Conservation (phyloP, 2,329 filamentous ascomycete genomes). For the Nigrospora sphaerica region DNA sequence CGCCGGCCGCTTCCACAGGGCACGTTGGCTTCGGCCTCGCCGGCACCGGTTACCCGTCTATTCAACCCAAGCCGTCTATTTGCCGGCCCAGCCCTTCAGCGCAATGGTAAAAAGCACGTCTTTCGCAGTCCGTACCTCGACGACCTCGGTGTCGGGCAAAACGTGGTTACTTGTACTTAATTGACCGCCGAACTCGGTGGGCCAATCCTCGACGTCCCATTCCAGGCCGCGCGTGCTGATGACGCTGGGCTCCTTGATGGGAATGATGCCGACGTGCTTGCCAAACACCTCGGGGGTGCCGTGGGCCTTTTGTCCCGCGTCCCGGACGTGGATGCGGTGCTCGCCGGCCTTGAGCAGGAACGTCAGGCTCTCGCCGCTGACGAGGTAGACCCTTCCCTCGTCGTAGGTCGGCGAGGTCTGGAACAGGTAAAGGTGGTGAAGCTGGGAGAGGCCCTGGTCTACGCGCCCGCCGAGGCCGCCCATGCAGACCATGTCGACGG, state of each 20-base stretch:
- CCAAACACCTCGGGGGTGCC: slow-evolving; percentile 46
- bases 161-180: slow-evolving; percentile 80
- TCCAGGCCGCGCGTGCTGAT: slow-evolving; percentile 77
- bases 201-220: slow-evolving; percentile 85
- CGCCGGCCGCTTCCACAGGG: too few species aligned
- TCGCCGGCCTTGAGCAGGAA: slow-evolving; percentile 67
- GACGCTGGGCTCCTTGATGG: slow-evolving; percentile 68
- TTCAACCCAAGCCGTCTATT: too few species aligned
- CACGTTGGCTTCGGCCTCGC: too few species aligned
- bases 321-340: slow-evolving; percentile 62
- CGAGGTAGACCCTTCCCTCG: slow-evolving; percentile 62
- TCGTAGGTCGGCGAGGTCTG: slow-evolving; percentile 39
- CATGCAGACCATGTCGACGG: slow-evolving; percentile 63
- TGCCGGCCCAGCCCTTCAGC: slow-evolving; percentile 26
- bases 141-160: slow-evolving; percentile 45
- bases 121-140: slow-evolving; percentile 55
- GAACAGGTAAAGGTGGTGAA: slow-evolving; percentile 74
- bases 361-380: slow-evolving; percentile 74
- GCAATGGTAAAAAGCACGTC: slow-evolving; percentile 72
- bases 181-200: slow-evolving; percentile 65
- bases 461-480: slow-evolving; percentile 85
- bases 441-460: slow-evolving; percentile 83
- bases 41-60: too few species aligned
- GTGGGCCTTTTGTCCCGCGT: slow-evolving; percentile 15
- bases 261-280: slow-evolving; percentile 80